Evolutionary conservation across 306 rosid genomes (phyloP), one percentile per base, ranked within the genome.

Genomic region (Sophora flavescens): DNA sequence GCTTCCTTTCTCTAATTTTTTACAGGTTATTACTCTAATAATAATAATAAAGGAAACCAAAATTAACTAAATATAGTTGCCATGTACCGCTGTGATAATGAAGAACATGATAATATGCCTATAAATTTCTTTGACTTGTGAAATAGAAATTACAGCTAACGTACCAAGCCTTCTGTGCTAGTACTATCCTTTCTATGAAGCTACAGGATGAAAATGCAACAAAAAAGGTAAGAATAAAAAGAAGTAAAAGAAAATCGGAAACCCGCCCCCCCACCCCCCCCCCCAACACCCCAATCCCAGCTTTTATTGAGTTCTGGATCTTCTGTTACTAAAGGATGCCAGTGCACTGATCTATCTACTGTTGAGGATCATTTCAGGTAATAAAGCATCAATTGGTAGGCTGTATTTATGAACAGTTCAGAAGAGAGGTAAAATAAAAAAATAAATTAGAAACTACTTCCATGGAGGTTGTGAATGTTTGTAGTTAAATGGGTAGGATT

Each of bases 401-500:
- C 62, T 78, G 70, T 61, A 65, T 39, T 71, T 79, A 72, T 66
- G 30, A 71, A 74, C 76, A 58, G 44, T 22, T 74, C 64, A 65
- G 50, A 73, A 22, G 68, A 38, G 72, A 12, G 63, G 53, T 13
- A 18, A 79, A 48, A 59, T 44, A 22, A 22, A 22, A 22, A n/a
- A 36, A 70, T 39, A 61, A 64, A 64, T 56, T 72, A 45, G 48
- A 74, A 67, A 41, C 65, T 79, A 80, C 70, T 80, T 80, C 80
- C 76, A 74, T 22, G 84, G 84, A 58, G 80, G 65, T 45, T 58
- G 80, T 10, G 65, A 30, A 66, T 67, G 90, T 72, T 85, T 90
- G 91, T 92, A 86, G 86, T 78, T 76, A 68, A 82, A 85, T 5
- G 90, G 90, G 78, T 85, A 92, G 26, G 88, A 44, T 60, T 92